These are phyloP conservation scores for Pichia sorboxylosa DNA, from an alignment of 1,139 yeast species.

Conservation along the genomic window DNA sequence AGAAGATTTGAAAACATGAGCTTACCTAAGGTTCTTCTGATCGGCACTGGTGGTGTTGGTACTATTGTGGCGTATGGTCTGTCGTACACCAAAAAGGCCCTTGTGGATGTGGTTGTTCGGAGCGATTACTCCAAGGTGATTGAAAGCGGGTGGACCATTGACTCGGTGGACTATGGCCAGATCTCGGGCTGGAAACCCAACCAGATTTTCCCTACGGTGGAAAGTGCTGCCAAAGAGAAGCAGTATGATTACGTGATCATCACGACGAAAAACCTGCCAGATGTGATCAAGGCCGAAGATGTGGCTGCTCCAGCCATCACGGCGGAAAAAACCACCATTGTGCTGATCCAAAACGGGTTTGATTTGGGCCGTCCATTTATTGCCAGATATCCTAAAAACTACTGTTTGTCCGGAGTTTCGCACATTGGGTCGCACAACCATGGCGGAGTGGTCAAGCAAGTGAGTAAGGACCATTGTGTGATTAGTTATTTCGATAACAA, in stretches of 20 bases:
- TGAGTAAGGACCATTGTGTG: constrained; percentile 26
- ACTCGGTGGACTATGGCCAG: constrained; percentile 41
- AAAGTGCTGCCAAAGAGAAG: constrained; percentile 27
- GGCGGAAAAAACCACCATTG: constrained; percentile 25
- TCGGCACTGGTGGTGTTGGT: constrained; percentile 53
- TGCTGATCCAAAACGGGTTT: constrained; percentile 47
- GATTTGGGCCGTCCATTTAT: constrained; percentile 41
- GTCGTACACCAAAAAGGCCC: constrained; percentile 28
- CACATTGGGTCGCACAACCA: constrained; percentile 28
- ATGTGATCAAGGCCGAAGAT: constrained; percentile 32
- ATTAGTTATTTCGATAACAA: constrained; percentile 35
- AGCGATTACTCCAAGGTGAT: constrained; percentile 38
- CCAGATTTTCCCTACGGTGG: constrained; percentile 30
- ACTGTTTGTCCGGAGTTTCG: constrained; percentile 41
- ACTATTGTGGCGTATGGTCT: constrained; percentile 44
- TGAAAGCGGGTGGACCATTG: constrained; percentile 35
- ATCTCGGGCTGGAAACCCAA: constrained; percentile 40
- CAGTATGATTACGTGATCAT: constrained; percentile 38
- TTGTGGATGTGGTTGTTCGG: constrained; percentile 40
- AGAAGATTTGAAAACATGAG: not conserved
- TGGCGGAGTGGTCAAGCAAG: constrained; percentile 17
- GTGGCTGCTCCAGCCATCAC: constrained; percentile 37
- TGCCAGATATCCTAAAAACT: constrained; percentile 33
- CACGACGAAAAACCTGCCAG: constrained; percentile 9
- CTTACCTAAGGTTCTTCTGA: constrained; percentile 25